These are phyloP conservation scores for Corylus avellana DNA, from an alignment of 306 rosid species.

Conservation along the genomic window DNA sequence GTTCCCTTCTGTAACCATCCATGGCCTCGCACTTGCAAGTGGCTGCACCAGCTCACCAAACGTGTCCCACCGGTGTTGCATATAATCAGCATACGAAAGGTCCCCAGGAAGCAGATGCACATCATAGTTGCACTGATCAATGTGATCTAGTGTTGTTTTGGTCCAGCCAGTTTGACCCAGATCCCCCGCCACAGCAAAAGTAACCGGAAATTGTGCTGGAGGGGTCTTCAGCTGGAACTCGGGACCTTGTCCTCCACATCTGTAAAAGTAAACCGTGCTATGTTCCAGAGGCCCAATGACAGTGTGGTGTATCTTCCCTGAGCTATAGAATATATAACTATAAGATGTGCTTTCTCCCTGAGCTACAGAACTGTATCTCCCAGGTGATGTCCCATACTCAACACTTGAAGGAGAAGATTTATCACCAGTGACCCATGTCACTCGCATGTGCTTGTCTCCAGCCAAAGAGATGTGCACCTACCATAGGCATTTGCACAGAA, in stretches of 20 bases:
- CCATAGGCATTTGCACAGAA: slow-evolving; percentile 21
- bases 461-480: slow-evolving; percentile 94
- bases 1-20: slow-evolving; percentile 98
- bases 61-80: slow-evolving; percentile 80
- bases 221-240: slow-evolving; percentile 85
- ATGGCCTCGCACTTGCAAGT: slow-evolving; percentile 84
- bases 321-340: slow-evolving; percentile 61
- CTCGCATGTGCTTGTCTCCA: slow-evolving; percentile 77
- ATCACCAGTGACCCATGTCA: slow-evolving; percentile 74
- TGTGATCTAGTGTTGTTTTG: slow-evolving; percentile 77
- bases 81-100: slow-evolving; percentile 85
- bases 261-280: slow-evolving; percentile 64
- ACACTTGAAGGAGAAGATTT: slow-evolving; percentile 65
- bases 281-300: slow-evolving; percentile 85
- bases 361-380: slow-evolving; percentile 49
- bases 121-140: slow-evolving; percentile 73
- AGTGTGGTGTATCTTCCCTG: slow-evolving; percentile 88
- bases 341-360: slow-evolving; percentile 84
- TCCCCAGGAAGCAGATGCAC: slow-evolving; percentile 90
- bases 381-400: slow-evolving; percentile 74
- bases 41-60: slow-evolving; percentile 92
- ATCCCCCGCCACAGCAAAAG: slow-evolving; percentile 91
- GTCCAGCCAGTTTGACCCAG: slow-evolving; percentile 96
- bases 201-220: slow-evolving; percentile 77
- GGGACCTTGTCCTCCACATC: slow-evolving; percentile 78